Evolutionary conservation across 1,284 basidiomycete genomes (phyloP).

Genomic region (Takashimella tepidaria): DNA sequence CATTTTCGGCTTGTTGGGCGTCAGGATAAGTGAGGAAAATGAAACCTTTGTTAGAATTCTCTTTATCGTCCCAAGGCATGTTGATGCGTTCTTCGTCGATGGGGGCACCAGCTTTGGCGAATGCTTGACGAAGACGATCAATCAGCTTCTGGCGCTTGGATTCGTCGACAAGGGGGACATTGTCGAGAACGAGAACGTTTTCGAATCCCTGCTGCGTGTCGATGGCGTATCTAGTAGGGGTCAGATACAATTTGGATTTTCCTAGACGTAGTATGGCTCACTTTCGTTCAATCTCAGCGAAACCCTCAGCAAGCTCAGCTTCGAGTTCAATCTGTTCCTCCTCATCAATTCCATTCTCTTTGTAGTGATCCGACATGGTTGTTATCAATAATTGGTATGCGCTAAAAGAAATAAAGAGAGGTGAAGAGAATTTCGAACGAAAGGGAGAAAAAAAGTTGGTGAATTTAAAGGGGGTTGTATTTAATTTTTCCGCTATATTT

Average conservation of each 20-base stretch:
- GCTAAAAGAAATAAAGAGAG: not conserved
- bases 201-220: constrained; percentile 71
- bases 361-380: constrained; percentile 14
- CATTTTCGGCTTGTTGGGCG: constrained; percentile 73
- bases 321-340: constrained; percentile 71
- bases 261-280: constrained; percentile 46
- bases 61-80: constrained; percentile 76
- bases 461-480: too few relatives aligned
- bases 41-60: constrained; percentile 81
- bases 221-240: constrained; percentile 64
- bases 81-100: constrained; percentile 71
- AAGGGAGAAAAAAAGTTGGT: constrained; percentile 1
- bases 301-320: constrained; percentile 50
- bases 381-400: not conserved
- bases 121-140: constrained; percentile 73
- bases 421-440: not conserved
- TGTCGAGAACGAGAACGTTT: constrained; percentile 80
- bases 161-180: constrained; percentile 78
- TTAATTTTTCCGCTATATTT: too few relatives aligned
- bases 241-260: not conserved
- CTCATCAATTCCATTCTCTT: constrained; percentile 22
- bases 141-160: constrained; percentile 71
- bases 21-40: constrained; percentile 84
- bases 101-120: constrained; percentile 68
- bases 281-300: constrained; percentile 90